Evolutionary conservation across 345 rosid species (phyloP), one percentile per base, ranked within the genome.

Genomic region (Diplotaxis tenuifolia): DNA sequence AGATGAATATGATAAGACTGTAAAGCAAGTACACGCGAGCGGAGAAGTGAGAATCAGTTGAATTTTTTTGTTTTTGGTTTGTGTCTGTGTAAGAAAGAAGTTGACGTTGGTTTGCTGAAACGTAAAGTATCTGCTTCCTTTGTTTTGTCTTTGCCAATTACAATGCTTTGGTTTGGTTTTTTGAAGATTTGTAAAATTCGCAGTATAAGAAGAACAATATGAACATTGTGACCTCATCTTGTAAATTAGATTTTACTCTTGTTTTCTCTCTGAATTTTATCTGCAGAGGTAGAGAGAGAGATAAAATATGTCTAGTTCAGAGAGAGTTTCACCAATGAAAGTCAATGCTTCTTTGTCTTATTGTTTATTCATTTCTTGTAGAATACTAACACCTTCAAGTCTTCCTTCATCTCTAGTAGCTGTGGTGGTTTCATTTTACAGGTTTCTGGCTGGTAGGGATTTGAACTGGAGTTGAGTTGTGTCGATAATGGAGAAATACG

Each of bases 11-110:
- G 95, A 89, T 22, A 89, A 89, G 82, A 87, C 81, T 19, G 93
- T 91, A 16, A 89, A 89, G 83, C 89, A 87, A 77, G 93, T 77
- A 36, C 95, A 84, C 45, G 87, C 87, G 9, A 89, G 97, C 62
- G 97, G 97, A 57, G 96, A 87, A 77, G 67, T 89, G 74, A 65
- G 22, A 29, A 40, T 89, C 72, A 83, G 60, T 74, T 79, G 61
- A 79, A 4, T 65, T 18, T 18, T 50, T 50, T 18, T 49, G n/a
- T 53, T 42, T 42, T 62, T 54, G 67, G 16, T 62, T 19, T 69
- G 65, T 22, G 65, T 42, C 25, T 50, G 49, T 66, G 63, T 59
- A 65, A 77, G 68, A 58, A 71, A 36, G 22, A 71, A 36, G 32
- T 16, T n/a, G 0, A 36, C 52, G 34, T 66, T 38, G 64, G 58